These are phyloP conservation scores for Rhodofomes roseus DNA, from an alignment of 1,284 basidiomycete species.

Conservation along the genomic window DNA sequence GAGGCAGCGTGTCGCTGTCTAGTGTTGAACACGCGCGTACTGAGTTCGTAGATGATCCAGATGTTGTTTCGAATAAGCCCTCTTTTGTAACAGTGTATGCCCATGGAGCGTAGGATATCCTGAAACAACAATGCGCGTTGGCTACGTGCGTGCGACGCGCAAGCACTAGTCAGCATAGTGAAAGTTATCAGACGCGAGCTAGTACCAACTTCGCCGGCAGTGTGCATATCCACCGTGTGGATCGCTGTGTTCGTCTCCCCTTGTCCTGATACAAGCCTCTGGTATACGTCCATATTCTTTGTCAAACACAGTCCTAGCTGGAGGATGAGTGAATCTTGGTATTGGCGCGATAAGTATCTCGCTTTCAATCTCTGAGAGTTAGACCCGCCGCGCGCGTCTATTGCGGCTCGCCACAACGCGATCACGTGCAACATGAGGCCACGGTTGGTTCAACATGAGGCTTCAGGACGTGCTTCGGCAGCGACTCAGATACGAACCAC, in stretches of 20 bases:
- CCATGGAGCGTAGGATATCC: slow-evolving; percentile 34
- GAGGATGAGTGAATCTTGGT: too few species aligned
- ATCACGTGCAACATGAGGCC: not conserved
- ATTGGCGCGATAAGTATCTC: too few species aligned
- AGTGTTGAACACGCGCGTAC: slow-evolving; percentile 10
- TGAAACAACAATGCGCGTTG: slow-evolving; percentile 35
- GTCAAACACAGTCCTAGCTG: too few species aligned
- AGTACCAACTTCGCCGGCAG: slow-evolving; percentile 33
- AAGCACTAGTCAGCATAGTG: too few species aligned
- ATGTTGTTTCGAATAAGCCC: slow-evolving; percentile 27
- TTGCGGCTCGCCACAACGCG: not conserved
- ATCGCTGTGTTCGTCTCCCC: slow-evolving; percentile 15
- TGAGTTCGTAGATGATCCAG: slow-evolving; percentile 30
- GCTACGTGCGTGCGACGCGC: slow-evolving; percentile 18
- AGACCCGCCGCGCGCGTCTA: too few species aligned
- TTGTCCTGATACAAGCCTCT: not conserved
- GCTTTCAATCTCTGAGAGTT: too few species aligned
- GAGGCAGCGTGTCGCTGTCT: too few species aligned
- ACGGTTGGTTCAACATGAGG: not conserved
- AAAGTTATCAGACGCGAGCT: too few species aligned
- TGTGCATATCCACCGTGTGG: slow-evolving; percentile 37
- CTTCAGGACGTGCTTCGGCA: too few species aligned
- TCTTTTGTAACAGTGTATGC: slow-evolving; percentile 32
- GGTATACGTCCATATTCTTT: not conserved
- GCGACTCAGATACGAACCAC: not conserved